phyloP scores from a whole-genome alignment of 179 eudicot genomes.

The Drosera spatulata region DNA sequence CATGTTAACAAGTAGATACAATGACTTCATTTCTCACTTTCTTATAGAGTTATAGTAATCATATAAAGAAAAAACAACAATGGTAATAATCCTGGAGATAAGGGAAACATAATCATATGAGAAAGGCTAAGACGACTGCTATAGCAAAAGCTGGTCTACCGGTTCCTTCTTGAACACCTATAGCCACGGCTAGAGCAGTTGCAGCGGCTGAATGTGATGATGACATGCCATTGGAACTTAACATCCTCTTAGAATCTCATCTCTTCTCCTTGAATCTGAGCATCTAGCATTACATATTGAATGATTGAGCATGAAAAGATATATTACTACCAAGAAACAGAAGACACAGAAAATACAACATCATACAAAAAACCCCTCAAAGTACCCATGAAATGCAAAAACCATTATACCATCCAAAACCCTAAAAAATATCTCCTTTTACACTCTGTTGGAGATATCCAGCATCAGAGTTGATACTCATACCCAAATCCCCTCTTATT shows the following conservation, averaged over 20 bases:
- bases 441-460: no score
- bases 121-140: slow-evolving; percentile 70
- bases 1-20: slow-evolving; percentile 72
- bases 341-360: neutral
- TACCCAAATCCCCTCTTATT: no score
- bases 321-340: neutral
- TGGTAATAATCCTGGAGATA: no score
- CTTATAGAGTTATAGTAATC: no score
- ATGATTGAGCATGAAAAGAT: slow-evolving; percentile 6
- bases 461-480: no score
- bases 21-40: no score
- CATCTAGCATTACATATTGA: slow-evolving; percentile 25
- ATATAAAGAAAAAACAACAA: no score
- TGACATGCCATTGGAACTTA: slow-evolving; percentile 90
- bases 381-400: no score
- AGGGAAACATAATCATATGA: no score
- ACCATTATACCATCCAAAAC: no score
- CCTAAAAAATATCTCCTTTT: no score
- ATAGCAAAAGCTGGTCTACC: slow-evolving; percentile 65
- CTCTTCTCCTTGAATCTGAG: slow-evolving; percentile 81
- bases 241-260: slow-evolving; percentile 81
- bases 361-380: no score
- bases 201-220: slow-evolving; percentile 93
- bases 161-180: slow-evolving; percentile 69
- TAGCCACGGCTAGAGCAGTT: slow-evolving; percentile 56